These are phyloP conservation scores for Byssoonygena ceratinophila DNA, from an alignment of 2,329 filamentous ascomycete species.

Conservation along the genomic window DNA sequence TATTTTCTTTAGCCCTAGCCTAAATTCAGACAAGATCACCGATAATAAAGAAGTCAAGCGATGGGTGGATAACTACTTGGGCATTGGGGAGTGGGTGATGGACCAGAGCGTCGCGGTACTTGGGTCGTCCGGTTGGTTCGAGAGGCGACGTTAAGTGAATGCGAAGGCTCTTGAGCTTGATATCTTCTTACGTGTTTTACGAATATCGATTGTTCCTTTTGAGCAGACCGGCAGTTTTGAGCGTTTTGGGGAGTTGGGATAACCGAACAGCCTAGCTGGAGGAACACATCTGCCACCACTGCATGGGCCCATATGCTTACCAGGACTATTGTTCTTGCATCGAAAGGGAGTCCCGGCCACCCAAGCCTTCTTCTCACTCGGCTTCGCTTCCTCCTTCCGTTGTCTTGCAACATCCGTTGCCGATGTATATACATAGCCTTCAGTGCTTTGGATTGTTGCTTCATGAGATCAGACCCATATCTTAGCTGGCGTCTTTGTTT, in stretches of 20 bases:
- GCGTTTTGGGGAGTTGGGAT: not conserved
- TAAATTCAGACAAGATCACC: constrained; percentile 75
- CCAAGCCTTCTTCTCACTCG: not conserved
- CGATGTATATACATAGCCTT: constrained; percentile 1
- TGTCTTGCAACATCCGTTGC: not conserved
- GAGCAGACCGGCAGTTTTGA: not conserved
- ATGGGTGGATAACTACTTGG: constrained; percentile 89
- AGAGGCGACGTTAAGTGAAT: constrained; percentile 47
- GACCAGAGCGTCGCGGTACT: constrained; percentile 91
- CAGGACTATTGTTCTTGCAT: not conserved
- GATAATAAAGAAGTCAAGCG: constrained; percentile 73
- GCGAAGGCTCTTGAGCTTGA: not conserved
- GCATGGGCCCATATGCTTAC: not conserved
- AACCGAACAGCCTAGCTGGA: not conserved
- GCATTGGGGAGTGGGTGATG: constrained; percentile 95
- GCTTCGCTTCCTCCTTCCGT: not conserved
- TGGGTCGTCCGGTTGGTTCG: constrained; percentile 79
- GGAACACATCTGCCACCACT: not conserved
- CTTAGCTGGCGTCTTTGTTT: not conserved
- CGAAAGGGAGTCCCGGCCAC: not conserved
- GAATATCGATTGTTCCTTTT: not conserved
- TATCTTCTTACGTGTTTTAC: constrained; percentile 2
- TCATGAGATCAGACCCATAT: not conserved
- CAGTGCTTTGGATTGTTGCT: not conserved
- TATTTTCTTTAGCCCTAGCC: constrained; percentile 47